Base-by-base conservation (phyloP, 2,329 filamentous ascomycete genomes). In the Sarocladium kiliense region DNA sequence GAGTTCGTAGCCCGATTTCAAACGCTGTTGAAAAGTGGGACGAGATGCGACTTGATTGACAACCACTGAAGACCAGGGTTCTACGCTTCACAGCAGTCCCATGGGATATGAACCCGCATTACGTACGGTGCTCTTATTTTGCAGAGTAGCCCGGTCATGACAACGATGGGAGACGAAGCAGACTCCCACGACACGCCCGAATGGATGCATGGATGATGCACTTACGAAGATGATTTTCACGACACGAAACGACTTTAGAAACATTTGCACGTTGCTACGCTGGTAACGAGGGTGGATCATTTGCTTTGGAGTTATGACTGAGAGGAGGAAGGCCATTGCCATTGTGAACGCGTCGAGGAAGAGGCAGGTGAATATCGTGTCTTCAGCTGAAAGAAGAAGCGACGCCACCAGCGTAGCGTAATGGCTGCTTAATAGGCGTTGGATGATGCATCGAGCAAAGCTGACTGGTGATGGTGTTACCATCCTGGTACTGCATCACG, bases 1-100 rank as follows among this genome's bases (percentile, higher is more conserved):
- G 73, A 72, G 53, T 11, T 21, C 32, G 36, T 39, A 10, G n/a
- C 6, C 36, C 5, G n/a, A n/a, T 14, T 6, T 14, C 26, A 27
- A 11, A 47, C 21, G 21, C 14, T 11, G 21, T 4, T n/a, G 34
- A 18, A 37, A 16, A 36, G 3, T 3, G 19, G 30, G 14, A 18
- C 10, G 19, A 19, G 3, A 41, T 14, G 12, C 32, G 19, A 18
- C 6, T 11, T 9, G 3, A 9, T 6, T 19, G 32, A 21, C n/a
- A 37, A 21, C 5, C 25, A 54, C 30, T 21, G 34, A 37, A 47
- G 27, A 54, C 11, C 30, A 34, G 9, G 25, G 30, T 34, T 36
- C 47, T 3, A 25, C 47, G 27, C 30, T 36, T 51, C n/a, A 12
- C 47, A 51, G 47, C 47, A 34, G 12, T 21, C 47, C 18, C 2